Evolutionary conservation across 176 grass and related monocot genomes (phyloP).

Genomic region (Musa troglodytarum): DNA sequence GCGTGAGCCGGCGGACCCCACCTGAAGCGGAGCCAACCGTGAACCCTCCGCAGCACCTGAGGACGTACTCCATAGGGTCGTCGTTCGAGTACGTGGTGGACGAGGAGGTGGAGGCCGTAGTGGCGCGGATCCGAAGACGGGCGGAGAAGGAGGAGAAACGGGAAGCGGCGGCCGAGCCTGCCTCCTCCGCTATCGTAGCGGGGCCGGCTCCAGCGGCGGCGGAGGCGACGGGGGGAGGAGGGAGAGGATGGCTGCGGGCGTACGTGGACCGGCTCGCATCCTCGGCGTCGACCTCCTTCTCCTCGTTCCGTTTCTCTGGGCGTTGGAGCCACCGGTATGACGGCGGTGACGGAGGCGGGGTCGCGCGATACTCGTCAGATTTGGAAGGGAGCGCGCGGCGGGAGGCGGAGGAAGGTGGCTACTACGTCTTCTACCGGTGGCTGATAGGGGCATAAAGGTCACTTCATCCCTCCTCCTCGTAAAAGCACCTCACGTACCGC

Average conservation of each 20-base stretch:
- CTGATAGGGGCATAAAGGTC: conserved; percentile 2
- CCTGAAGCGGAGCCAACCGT: conserved; percentile 23
- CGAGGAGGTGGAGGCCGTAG: not conserved
- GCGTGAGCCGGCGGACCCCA: conserved; percentile 49
- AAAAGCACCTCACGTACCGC: not conserved
- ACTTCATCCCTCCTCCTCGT: not conserved
- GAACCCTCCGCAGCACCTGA: conserved; percentile 24
- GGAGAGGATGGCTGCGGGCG: conserved; percentile 74
- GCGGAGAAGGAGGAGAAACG: not conserved
- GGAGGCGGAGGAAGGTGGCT: conserved; percentile 3
- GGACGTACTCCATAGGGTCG: conserved; percentile 54
- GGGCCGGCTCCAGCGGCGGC: conserved; percentile 14
- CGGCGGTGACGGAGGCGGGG: not conserved
- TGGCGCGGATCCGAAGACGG: not conserved
- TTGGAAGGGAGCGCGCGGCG: conserved; percentile 3
- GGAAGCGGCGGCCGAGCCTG: not conserved
- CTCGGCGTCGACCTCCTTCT: conserved; percentile 32
- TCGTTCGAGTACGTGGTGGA: conserved; percentile 85
- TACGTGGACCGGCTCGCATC: conserved; percentile 89
- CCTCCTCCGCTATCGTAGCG: not conserved
- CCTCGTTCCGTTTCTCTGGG: conserved; percentile 9
- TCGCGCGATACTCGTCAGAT: not conserved
- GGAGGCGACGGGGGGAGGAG: conserved; percentile 24
- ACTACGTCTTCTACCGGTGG: conserved; percentile 7
- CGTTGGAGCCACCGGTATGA: conserved; percentile 1